Evolutionary conservation across 78 protist species (phyloP).

Genomic region (Paratrimastix pyriformis): DNA sequence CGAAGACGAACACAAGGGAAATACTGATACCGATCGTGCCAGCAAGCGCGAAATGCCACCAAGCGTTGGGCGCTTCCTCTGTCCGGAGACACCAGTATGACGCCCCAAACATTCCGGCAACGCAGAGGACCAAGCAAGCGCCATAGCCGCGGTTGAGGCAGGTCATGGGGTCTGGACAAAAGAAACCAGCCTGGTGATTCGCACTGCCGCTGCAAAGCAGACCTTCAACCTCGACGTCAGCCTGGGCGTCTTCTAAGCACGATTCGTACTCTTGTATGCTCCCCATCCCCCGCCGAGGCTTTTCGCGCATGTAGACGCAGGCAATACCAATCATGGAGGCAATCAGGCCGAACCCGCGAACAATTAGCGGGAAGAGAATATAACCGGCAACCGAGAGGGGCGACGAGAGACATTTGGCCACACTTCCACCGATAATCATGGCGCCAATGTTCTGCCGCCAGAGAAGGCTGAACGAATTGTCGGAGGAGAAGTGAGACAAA

Average conservation of each 20-base stretch:
- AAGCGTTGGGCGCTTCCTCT: background rate
- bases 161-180: slow-evolving; percentile 2
- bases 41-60: slow-evolving; percentile 40
- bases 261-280: no score
- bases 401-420: background rate
- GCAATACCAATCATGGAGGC: slow-evolving; percentile 32
- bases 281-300: no score
- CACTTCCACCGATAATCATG: slow-evolving; percentile 48
- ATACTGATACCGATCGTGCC: slow-evolving; percentile 41
- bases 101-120: slow-evolving; percentile 5
- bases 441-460: slow-evolving; percentile 65
- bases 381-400: background rate
- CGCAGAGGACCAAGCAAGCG: background rate
- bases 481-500: no score
- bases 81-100: slow-evolving; percentile 10
- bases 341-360: slow-evolving; percentile 31
- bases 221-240: no score
- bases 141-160: slow-evolving; percentile 10
- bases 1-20: slow-evolving; percentile 25
- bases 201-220: no score
- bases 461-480: no score
- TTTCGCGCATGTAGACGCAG: slow-evolving; percentile 12
- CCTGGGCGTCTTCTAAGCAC: no score
- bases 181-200: no score
- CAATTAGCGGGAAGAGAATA: slow-evolving; percentile 38